These are phyloP conservation scores for Phaeosphaeria sp. DNA, from an alignment of 2,329 filamentous ascomycete species.

Conservation along the genomic window DNA sequence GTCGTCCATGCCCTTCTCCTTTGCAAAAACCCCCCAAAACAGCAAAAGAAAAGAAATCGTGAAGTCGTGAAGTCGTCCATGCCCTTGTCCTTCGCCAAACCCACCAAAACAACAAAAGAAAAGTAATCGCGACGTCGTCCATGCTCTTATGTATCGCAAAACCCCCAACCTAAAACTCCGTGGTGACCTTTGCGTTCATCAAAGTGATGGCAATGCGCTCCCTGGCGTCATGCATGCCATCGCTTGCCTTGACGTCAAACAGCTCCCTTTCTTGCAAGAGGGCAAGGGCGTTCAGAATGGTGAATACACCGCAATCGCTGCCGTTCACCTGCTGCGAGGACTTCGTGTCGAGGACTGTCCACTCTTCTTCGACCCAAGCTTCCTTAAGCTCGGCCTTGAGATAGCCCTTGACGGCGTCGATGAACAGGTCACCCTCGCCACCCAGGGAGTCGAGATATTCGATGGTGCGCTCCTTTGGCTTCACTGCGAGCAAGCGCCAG, in stretches of 20 bases:
- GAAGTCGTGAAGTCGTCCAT: neutral
- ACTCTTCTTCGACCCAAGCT: constrained; percentile 64
- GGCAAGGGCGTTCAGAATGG: constrained; percentile 75
- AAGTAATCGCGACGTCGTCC: too few relatives aligned
- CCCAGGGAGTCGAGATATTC: constrained; percentile 75
- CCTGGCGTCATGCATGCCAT: constrained; percentile 66
- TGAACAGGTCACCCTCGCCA: constrained; percentile 44
- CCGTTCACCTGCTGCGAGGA: constrained; percentile 68
- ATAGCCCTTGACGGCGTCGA: constrained; percentile 55
- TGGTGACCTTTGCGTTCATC: constrained; percentile 58
- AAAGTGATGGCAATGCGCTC: constrained; percentile 70
- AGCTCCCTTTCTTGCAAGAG: constrained; percentile 51
- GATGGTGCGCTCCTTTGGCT: constrained; percentile 65
- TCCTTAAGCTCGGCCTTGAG: constrained; percentile 65
- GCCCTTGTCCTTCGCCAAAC: too few relatives aligned
- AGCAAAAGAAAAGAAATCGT: neutral
- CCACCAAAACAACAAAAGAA: too few relatives aligned
- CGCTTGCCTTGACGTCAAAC: constrained; percentile 54
- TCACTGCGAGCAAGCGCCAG: constrained; percentile 76
- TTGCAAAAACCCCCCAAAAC: too few relatives aligned
- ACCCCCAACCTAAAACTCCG: constrained; percentile 38
- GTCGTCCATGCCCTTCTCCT: too few relatives aligned
- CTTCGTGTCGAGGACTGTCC: constrained; percentile 61
- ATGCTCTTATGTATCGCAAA: too few relatives aligned
- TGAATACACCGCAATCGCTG: constrained; percentile 79